Evolutionary conservation across 768 basidiomycete genomes (phyloP), one percentile per base, ranked within the genome.

Genomic region (Tylopilus subfusipes): DNA sequence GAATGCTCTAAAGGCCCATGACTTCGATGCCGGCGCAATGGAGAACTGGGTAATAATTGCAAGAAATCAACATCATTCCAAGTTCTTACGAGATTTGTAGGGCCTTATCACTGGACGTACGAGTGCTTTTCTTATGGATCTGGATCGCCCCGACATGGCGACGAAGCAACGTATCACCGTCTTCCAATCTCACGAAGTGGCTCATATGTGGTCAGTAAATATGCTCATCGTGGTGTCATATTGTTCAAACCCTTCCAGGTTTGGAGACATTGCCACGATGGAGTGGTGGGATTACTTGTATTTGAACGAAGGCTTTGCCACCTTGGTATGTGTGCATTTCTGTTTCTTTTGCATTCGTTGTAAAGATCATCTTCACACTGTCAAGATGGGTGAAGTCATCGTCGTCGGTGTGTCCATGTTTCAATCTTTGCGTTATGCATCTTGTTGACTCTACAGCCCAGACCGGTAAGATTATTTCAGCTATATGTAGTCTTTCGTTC

Each of bases 251-350:
- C 29, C 22, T 19, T 60, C 39, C 14, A 62, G 90, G 91, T 96
- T 95, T 62, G 94, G 93, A 24, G 86, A 96, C 67, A 88, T 97
- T 62, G 88, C 90, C 7, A 96, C 93, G 0, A 94, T 95, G 93
- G 82, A 83, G 63, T 93, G 91, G 90, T 93, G 90, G 90, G 83
- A 89, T 57, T 85, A 89, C 68, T 77, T 92, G 45, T 90, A 89
- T 69, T 72, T 90, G 53, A 90, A 89, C 58, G 88, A 90, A 84
- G 88, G 91, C n/a, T 92, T 93, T 68, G 90, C 91, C 5, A 92
- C 90, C 4, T 68, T 93, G 74, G 89, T 88, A 58, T 53, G 81
- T 72, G 50, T 19, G 33, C 18, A 30, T 42, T 27, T 40, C n/a
- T 36, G n/a, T 36, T 36, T 16, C 16, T 16, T 36, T 36, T 25